phyloP scores from a whole-genome alignment of 768 basidiomycete genomes.

The Candolleomyces efflorescens region DNA sequence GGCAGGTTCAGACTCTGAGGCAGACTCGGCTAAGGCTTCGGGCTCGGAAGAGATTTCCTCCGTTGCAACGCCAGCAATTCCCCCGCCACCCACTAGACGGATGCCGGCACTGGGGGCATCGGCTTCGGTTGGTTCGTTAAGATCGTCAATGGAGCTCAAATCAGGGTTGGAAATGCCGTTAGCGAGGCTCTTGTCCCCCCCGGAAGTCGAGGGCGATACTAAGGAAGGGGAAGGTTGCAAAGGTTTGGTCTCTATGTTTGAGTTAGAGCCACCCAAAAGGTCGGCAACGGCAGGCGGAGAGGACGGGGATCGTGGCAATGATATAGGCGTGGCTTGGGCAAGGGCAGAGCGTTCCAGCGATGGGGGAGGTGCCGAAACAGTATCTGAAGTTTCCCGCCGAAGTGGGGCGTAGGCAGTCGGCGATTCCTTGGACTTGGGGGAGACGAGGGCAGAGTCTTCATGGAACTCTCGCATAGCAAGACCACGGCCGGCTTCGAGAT shows the following conservation, averaged over 20 bases:
- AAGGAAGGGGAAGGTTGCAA: conserved; percentile 27
- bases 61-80: conserved; percentile 33
- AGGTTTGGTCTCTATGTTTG: conserved; percentile 30
- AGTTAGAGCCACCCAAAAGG: conserved; percentile 43
- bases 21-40: conserved; percentile 15
- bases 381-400: conserved; percentile 21
- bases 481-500: conserved; percentile 46
- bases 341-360: conserved; percentile 15
- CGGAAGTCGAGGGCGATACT: not conserved
- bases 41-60: conserved; percentile 22
- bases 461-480: conserved; percentile 26
- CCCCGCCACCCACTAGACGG: conserved; percentile 56
- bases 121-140: conserved; percentile 6
- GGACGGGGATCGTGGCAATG: conserved; percentile 9
- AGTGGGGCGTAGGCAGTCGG: conserved; percentile 18
- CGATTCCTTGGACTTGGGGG: conserved; percentile 13
- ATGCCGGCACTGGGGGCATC: conserved; percentile 40
- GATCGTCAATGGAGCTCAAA: not conserved
- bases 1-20: conserved; percentile 1
- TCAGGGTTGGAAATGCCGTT: not conserved
- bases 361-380: conserved; percentile 16
- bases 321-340: not conserved
- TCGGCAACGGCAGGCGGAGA: conserved; percentile 31
- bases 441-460: conserved; percentile 22
- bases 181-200: not conserved